Evolutionary conservation across 2,329 filamentous ascomycete genomes (phyloP).

Genomic region (Scytalidium sp.): DNA sequence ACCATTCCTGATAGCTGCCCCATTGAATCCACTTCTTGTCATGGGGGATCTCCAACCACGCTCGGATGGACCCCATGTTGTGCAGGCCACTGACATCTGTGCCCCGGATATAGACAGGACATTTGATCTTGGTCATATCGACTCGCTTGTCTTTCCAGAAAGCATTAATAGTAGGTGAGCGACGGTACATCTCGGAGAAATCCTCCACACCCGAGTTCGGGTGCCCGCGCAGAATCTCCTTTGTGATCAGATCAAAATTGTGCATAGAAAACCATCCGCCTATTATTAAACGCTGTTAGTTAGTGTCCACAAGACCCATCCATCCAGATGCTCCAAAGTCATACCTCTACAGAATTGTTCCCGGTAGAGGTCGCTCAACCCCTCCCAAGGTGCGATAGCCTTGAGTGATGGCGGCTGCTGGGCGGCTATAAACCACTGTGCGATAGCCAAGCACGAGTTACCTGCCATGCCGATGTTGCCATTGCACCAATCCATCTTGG

Average conservation of each 20-base stretch:
- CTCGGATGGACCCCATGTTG: conserved; percentile 8
- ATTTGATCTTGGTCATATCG: conserved; percentile 8
- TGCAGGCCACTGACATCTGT: conserved; percentile 8
- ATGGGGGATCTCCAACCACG: conserved; percentile 4
- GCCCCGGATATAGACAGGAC: conserved; percentile 10
- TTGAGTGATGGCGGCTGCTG: conserved; percentile 10
- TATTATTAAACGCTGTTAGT: too few relatives aligned
- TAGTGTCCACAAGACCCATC: too few relatives aligned
- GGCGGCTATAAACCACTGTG: conserved; percentile 23
- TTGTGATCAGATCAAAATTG: conserved; percentile 7
- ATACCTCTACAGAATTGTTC: conserved; percentile 12
- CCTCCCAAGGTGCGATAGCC: conserved; percentile 17
- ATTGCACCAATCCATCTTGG: conserved; percentile 20
- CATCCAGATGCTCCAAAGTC: too few relatives aligned
- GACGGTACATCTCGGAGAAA: conserved; percentile 8
- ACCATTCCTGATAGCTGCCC: conserved; percentile 39
- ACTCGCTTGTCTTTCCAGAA: conserved; percentile 15
- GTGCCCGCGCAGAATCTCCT: conserved; percentile 1
- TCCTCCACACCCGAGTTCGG: conserved; percentile 7
- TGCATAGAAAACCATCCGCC: conserved; percentile 9
- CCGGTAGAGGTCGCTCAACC: conserved; percentile 11
- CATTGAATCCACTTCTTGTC: conserved; percentile 11
- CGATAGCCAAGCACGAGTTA: conserved; percentile 22
- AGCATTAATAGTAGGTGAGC: conserved; percentile 3
- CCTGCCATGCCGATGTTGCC: conserved; percentile 20